Conservation (phyloP, 2,329 filamentous ascomycete species). For the Daldinia sp. region DNA sequence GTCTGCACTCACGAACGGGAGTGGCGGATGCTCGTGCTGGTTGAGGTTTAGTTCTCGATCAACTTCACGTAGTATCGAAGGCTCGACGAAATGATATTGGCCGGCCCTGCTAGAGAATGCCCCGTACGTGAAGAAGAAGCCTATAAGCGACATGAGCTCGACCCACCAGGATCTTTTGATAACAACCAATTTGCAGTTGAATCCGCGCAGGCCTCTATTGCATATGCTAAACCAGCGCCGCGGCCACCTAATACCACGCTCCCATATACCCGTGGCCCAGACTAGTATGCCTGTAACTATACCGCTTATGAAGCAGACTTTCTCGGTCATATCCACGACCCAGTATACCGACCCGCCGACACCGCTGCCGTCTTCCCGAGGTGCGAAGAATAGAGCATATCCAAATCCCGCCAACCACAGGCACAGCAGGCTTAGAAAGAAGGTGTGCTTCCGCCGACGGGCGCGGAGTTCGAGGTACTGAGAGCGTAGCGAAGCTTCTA, state of each 20-base stretch:
- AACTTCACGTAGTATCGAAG: conserved; percentile 68
- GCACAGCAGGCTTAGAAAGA: conserved; percentile 84
- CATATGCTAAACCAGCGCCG: conserved; percentile 89
- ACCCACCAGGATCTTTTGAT: conserved; percentile 85
- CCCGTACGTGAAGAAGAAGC: conserved; percentile 83
- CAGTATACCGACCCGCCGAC: conserved; percentile 96
- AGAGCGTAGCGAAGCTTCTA: conserved; percentile 91
- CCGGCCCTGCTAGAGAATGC: conserved; percentile 75
- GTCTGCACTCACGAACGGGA: conserved; percentile 59
- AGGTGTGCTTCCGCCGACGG: conserved; percentile 89
- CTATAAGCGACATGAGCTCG: conserved; percentile 78
- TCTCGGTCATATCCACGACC: conserved; percentile 91
- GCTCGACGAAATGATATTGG: conserved; percentile 83
- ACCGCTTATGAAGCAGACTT: conserved; percentile 91
- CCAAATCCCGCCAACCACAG: conserved; percentile 87
- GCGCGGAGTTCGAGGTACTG: conserved; percentile 93
- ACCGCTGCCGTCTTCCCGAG: conserved; percentile 92
- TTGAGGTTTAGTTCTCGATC: conserved; percentile 68
- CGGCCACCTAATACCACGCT: conserved; percentile 93
- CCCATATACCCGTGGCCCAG: conserved; percentile 97
- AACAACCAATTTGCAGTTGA: conserved; percentile 97
- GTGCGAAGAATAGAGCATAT: conserved; percentile 93
- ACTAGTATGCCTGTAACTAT: conserved; percentile 87
- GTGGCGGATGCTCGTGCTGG: conserved; percentile 55
- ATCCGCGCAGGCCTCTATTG: conserved; percentile 88